A percentile compares a stretch with the other conserved stretches of the same genome.
These are phyloP conservation scores for Aspergillus cavernicola DNA, from an alignment of 495 filamentous ascomycete species.

Conservation along the genomic window DNA sequence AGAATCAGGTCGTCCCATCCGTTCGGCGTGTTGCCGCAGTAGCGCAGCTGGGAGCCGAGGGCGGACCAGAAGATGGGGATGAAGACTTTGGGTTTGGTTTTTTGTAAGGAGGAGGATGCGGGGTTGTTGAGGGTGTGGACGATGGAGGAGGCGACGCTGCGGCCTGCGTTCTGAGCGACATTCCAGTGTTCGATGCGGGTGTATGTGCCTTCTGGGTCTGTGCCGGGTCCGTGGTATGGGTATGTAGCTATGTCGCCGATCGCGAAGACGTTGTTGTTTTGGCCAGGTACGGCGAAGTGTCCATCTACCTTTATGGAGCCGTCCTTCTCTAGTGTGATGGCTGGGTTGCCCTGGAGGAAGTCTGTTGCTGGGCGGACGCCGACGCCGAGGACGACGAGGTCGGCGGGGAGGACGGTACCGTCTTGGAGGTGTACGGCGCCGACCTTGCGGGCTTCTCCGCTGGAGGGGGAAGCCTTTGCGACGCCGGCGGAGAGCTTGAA, in stretches of 20 bases:
- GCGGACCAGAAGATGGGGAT: slow-evolving; percentile 97
- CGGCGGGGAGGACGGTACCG: slow-evolving; percentile 77
- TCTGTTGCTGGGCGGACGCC: slow-evolving; percentile 84
- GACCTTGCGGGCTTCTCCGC: slow-evolving; percentile 60
- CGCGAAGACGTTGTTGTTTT: slow-evolving; percentile 76
- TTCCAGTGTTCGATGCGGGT: slow-evolving; percentile 96
- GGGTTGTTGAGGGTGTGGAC: slow-evolving; percentile 38
- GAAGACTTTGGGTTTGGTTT: slow-evolving; percentile 63
- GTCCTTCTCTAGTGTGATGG: slow-evolving; percentile 68
- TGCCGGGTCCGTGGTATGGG: slow-evolving; percentile 88
- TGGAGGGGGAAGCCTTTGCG: slow-evolving; percentile 71
- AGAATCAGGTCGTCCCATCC: slow-evolving; percentile 84
- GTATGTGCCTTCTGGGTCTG: slow-evolving; percentile 47
- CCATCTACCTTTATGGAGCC: slow-evolving; percentile 77
- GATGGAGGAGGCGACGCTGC: slow-evolving; percentile 72
- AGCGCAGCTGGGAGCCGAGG: slow-evolving; percentile 80
- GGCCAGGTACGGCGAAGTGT: slow-evolving; percentile 65
- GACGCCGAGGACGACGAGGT: slow-evolving; percentile 86
- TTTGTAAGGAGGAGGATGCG: slow-evolving; percentile 22
- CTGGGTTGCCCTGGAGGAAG: slow-evolving; percentile 70
- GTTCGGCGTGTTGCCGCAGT: slow-evolving; percentile 77
- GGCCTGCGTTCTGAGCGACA: slow-evolving; percentile 89
- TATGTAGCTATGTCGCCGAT: slow-evolving; percentile 96
- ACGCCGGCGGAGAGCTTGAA: slow-evolving; percentile 80
- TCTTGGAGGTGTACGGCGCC: slow-evolving; percentile 83